Conservation (phyloP, 371 early-diverging fungal species). For the Mortierella sp. region DNA sequence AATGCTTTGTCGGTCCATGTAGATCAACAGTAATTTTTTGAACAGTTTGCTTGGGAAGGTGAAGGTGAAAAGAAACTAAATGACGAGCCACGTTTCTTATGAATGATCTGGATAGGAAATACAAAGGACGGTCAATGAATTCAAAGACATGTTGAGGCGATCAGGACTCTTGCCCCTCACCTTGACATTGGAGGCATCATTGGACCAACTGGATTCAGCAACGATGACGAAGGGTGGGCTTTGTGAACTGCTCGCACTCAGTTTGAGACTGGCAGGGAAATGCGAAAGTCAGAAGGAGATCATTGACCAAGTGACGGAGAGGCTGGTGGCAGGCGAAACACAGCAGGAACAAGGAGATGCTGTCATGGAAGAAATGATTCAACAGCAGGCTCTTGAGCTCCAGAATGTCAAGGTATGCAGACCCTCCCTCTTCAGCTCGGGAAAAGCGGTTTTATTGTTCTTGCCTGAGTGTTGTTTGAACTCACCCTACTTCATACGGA, state of each 20-base stretch:
- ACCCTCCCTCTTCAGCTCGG: too few species aligned
- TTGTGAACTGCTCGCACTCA: conserved; percentile 26
- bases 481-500: too few species aligned
- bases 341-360: conserved; percentile 1
- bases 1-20: background rate
- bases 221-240: conserved; percentile 35
- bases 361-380: conserved; percentile 12
- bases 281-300: conserved; percentile 38
- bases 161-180: conserved; percentile 32
- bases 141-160: conserved; percentile 19
- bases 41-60: too few species aligned
- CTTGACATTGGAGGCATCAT: conserved; percentile 15
- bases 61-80: too few species aligned
- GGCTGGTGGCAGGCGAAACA: conserved; percentile 19
- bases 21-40: too few species aligned
- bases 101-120: background rate
- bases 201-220: conserved; percentile 14
- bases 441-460: too few species aligned
- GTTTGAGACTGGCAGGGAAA: conserved; percentile 21
- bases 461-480: too few species aligned
- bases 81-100: too few species aligned
- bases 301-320: conserved; percentile 44
- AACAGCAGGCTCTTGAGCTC: conserved; percentile 14
- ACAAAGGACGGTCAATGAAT: conserved; percentile 21
- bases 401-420: conserved; percentile 10